Percentiles rank a stretch among this genome's conserved stretches.
Conservation (phyloP, 2,329 filamentous ascomycete genomes). For the Colletotrichum sp. region DNA sequence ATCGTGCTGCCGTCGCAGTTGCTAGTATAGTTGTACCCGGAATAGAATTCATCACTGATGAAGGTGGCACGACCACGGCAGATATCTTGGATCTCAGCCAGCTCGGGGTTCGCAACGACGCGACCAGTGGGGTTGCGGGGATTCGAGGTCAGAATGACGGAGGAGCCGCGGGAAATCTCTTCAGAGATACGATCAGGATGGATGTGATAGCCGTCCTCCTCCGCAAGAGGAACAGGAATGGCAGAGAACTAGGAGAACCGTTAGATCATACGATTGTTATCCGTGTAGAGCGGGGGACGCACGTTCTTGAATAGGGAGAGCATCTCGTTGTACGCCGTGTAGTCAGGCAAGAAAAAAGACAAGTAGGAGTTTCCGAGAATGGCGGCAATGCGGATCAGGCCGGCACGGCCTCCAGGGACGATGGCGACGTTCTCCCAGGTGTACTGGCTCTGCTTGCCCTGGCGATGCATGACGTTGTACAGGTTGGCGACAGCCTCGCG, state of each 20-base stretch:
- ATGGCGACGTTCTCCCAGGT: constrained; percentile 98
- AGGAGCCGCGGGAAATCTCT: constrained; percentile 84
- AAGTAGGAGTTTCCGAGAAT: constrained; percentile 92
- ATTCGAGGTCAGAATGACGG: constrained; percentile 93
- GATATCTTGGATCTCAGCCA: constrained; percentile 90
- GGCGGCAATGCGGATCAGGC: constrained; percentile 92
- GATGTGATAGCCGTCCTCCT: constrained; percentile 90
- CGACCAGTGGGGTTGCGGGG: constrained; percentile 93
- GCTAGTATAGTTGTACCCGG: constrained; percentile 93
- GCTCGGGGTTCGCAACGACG: constrained; percentile 82
- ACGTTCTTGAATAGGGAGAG: constrained; percentile 90
- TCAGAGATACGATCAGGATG: constrained; percentile 92
- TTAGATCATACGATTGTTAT: background rate
- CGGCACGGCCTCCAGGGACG: constrained; percentile 90
- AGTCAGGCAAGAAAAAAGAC: constrained; percentile 93
- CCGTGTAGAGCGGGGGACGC: constrained; percentile 27
- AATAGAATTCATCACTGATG: constrained; percentile 97
- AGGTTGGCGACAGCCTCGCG: constrained; percentile 87
- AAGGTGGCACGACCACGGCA: constrained; percentile 89
- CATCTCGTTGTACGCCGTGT: constrained; percentile 99
- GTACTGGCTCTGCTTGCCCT: constrained; percentile 88
- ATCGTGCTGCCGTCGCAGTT: constrained; percentile 91
- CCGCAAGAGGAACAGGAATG: constrained; percentile 83
- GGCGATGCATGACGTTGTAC: constrained; percentile 91
- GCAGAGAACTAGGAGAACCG: constrained; percentile 71